Percentiles rank a stretch among this genome's conserved stretches.
These are phyloP conservation scores for Leishmania mexicana DNA, from an alignment of 208 protist species.

Conservation along the genomic window DNA sequence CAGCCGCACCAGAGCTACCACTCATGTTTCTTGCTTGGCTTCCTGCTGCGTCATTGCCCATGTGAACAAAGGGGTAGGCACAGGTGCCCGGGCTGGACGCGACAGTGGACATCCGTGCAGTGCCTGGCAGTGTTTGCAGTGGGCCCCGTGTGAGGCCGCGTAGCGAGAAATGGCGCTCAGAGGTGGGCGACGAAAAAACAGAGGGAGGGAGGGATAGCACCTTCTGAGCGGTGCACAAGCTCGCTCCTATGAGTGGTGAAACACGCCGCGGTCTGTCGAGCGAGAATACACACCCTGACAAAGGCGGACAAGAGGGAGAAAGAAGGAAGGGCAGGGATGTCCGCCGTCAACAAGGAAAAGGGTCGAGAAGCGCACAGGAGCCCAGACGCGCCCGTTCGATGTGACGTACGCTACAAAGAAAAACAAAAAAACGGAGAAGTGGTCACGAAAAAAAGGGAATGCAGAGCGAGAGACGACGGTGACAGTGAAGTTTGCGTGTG, in stretches of 20 bases:
- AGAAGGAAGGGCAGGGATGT: not conserved
- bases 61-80: slow-evolving; percentile 13
- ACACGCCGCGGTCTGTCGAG: not conserved
- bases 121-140: not conserved
- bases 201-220: not conserved
- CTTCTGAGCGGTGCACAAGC: not conserved
- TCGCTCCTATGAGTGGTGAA: not conserved
- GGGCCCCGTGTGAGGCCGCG: not conserved
- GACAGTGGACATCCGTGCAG: not conserved
- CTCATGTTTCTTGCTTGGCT: not conserved
- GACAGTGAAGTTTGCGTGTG: not conserved
- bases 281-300: not conserved
- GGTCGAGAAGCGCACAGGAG: not conserved
- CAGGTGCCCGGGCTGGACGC: not conserved
- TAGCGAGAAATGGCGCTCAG: not conserved
- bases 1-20: not conserved
- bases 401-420: not conserved
- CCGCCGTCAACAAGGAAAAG: not conserved
- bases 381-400: not conserved
- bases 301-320: slow-evolving; percentile 13
- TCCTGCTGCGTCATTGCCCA: not conserved
- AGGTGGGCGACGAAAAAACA: not conserved
- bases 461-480: not conserved
- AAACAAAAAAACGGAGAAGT: not conserved
- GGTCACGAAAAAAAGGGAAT: not conserved